phyloP scores from a whole-genome alignment of 257 asterid genomes.

The Mitragyna speciosa region DNA sequence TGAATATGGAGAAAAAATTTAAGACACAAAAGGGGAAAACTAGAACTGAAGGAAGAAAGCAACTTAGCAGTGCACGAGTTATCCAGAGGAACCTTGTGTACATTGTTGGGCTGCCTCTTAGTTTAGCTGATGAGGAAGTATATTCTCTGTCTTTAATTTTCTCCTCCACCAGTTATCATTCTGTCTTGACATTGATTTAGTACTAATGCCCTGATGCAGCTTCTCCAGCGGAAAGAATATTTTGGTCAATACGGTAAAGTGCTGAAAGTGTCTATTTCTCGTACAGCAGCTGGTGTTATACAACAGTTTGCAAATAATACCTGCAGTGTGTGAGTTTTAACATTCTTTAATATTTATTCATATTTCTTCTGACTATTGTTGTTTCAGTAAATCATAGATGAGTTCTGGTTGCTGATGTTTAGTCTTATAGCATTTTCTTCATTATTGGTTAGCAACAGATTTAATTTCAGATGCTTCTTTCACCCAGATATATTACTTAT shows the following conservation, averaged over 20 bases:
- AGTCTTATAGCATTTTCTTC: background rate
- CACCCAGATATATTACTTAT: slow-evolving; percentile 78
- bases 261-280: slow-evolving; percentile 87
- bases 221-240: slow-evolving; percentile 78
- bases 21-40: slow-evolving; percentile 74
- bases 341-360: background rate
- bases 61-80: slow-evolving; percentile 85
- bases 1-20: slow-evolving; percentile 62
- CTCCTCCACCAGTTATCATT: slow-evolving; percentile 1
- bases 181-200: background rate
- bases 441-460: background rate
- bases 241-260: slow-evolving; percentile 94
- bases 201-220: slow-evolving; percentile 44
- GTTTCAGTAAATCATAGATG: background rate
- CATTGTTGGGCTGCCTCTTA: slow-evolving; percentile 91
- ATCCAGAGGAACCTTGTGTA: slow-evolving; percentile 92
- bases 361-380: background rate
- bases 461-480: background rate
- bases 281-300: slow-evolving; percentile 85
- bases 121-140: slow-evolving; percentile 91
- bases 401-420: background rate
- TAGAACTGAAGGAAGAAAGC: slow-evolving; percentile 84
- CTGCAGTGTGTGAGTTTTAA: slow-evolving; percentile 83
- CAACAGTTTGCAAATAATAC: slow-evolving; percentile 90
- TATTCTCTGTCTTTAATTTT: slow-evolving; percentile 4